Percentiles rank a stretch among this genome's conserved stretches.
phyloP scores from a whole-genome alignment of 2,329 filamentous ascomycete genomes.

The Dactylellina sp. region DNA sequence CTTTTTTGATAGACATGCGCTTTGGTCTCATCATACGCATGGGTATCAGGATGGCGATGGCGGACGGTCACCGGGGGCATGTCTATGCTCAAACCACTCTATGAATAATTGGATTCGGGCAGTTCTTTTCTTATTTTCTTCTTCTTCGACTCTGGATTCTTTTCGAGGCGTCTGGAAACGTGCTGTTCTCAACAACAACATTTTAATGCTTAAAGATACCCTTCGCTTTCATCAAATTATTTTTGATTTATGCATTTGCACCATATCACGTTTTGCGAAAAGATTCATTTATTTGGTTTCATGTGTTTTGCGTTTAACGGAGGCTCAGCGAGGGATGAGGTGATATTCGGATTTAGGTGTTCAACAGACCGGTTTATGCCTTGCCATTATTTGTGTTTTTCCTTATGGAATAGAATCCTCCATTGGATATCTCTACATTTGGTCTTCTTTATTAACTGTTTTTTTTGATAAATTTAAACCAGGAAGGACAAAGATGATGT shows the following conservation, averaged over 20 bases:
- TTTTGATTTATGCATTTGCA: constrained; percentile 13
- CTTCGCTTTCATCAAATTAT: constrained; percentile 17
- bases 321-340: neutral
- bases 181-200: constrained; percentile 55
- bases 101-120: too few species aligned
- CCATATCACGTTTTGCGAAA: constrained; percentile 4
- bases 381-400: neutral
- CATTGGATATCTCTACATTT: neutral
- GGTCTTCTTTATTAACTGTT: neutral
- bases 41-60: neutral
- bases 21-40: neutral
- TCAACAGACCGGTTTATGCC: constrained; percentile 51
- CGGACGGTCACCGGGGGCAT: neutral
- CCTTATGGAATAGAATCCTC: neutral
- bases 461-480: neutral
- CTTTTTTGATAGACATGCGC: neutral
- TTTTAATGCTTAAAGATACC: constrained; percentile 51
- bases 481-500: neutral
- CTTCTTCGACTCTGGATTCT: constrained; percentile 23
- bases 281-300: neutral
- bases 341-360: constrained; percentile 24
- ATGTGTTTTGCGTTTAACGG: neutral
- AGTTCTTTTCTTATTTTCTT: constrained; percentile 13
- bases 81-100: too few species aligned
- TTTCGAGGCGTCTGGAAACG: constrained; percentile 41